Evolutionary conservation across 805 yeast species (phyloP).

Genomic region (Pichia paraexigua): DNA sequence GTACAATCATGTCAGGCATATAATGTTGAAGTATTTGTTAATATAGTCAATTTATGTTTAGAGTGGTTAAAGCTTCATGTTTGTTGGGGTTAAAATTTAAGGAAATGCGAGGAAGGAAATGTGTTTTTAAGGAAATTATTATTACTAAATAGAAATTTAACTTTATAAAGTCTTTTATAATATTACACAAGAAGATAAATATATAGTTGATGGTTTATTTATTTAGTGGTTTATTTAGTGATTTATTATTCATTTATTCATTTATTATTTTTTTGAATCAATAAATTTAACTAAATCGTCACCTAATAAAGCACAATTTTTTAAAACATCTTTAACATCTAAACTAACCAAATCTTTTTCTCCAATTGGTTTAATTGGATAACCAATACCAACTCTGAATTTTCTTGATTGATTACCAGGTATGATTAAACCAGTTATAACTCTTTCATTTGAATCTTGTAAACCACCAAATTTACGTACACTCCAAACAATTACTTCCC

Average conservation of each 20-base stretch:
- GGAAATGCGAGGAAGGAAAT: background rate
- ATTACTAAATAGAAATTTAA: too few species aligned
- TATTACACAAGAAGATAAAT: background rate
- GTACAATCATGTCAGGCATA: slow-evolving; percentile 2
- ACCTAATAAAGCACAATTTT: slow-evolving; percentile 34
- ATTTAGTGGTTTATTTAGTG: too few species aligned
- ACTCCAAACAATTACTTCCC: slow-evolving; percentile 65
- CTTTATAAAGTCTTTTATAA: background rate
- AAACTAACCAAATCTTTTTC: slow-evolving; percentile 46
- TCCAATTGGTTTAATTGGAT: slow-evolving; percentile 56
- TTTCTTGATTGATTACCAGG: slow-evolving; percentile 58
- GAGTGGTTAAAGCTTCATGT: too few species aligned
- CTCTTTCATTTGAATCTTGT: slow-evolving; percentile 39
- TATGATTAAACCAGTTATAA: slow-evolving; percentile 74
- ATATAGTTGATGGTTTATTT: too few species aligned
- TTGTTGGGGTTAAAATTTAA: too few species aligned
- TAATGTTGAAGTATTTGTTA: background rate
- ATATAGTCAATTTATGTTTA: too few species aligned
- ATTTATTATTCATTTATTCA: too few species aligned
- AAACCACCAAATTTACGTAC: slow-evolving; percentile 41
- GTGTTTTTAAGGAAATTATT: background rate
- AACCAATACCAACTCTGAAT: slow-evolving; percentile 74
- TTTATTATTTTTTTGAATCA: background rate
- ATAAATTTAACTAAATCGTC: slow-evolving; percentile 45
- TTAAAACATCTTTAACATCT: slow-evolving; percentile 11